Evolutionary conservation across 2,329 filamentous ascomycete species (phyloP).

Genomic region (Colletotrichum filicis): DNA sequence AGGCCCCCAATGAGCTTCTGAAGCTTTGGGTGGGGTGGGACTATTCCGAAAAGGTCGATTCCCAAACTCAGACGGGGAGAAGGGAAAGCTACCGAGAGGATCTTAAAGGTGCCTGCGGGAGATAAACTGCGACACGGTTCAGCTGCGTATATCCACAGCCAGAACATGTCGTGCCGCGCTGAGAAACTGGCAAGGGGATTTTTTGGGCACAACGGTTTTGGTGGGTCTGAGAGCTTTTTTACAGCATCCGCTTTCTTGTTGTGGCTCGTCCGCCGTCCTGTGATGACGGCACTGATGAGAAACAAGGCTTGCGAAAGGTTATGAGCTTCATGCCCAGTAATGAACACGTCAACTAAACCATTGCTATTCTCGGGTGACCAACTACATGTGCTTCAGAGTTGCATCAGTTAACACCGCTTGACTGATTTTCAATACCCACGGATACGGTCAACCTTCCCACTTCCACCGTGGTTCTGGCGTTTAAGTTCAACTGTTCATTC

Average conservation of each 20-base stretch:
- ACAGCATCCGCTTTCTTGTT: neutral
- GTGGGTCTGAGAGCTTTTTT: conserved; percentile 8
- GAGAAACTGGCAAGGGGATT: conserved; percentile 29
- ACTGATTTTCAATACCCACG: too few species aligned
- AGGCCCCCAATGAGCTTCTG: neutral
- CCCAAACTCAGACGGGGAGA: neutral
- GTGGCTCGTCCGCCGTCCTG: neutral
- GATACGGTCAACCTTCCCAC: neutral
- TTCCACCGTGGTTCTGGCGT: too few species aligned
- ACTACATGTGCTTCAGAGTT: neutral
- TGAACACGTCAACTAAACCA: neutral
- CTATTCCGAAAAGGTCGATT: conserved; percentile 15
- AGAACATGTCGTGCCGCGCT: neutral
- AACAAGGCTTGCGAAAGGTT: neutral
- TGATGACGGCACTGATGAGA: neutral
- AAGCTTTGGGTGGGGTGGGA: neutral
- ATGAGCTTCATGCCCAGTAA: neutral
- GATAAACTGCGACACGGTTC: neutral
- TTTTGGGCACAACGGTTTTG: neutral
- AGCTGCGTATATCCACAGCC: neutral
- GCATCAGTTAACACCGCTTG: neutral
- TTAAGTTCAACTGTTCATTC: neutral
- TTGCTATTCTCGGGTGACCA: neutral
- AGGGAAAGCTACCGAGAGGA: neutral
- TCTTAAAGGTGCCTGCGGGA: conserved; percentile 31